A percentile compares a stretch with the other conserved stretches of the same genome.
Evolutionary conservation across 2,329 filamentous ascomycete species (phyloP).

Genomic region (Orbilia brochopaga): DNA sequence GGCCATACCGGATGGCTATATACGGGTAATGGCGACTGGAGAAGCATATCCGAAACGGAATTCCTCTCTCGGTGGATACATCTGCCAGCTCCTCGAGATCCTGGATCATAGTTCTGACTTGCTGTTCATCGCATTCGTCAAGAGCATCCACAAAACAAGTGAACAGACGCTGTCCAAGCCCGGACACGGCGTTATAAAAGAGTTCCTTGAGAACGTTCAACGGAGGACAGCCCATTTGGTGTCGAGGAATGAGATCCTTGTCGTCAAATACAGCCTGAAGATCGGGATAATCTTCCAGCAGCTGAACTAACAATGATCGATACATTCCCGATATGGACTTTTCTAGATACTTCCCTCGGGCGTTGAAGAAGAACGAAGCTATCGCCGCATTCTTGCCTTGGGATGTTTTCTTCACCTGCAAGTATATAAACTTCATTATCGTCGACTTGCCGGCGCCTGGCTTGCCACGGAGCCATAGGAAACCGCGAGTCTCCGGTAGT

Average conservation of each 20-base stretch:
- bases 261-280: slow-evolving; percentile 35
- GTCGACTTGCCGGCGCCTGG: slow-evolving; percentile 62
- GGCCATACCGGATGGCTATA: slow-evolving; percentile 53
- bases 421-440: slow-evolving; percentile 58
- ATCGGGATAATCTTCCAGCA: slow-evolving; percentile 28
- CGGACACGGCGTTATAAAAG: slow-evolving; percentile 46
- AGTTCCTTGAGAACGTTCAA: slow-evolving; percentile 54
- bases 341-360: slow-evolving; percentile 45
- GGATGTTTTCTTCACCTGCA: slow-evolving; percentile 38
- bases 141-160: slow-evolving; percentile 57
- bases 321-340: slow-evolving; percentile 51
- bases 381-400: slow-evolving; percentile 23
- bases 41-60: slow-evolving; percentile 44
- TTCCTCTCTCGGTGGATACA: slow-evolving; percentile 31
- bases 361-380: slow-evolving; percentile 56
- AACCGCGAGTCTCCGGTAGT: slow-evolving; percentile 56
- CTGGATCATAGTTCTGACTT: slow-evolving; percentile 60
- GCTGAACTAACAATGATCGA: slow-evolving; percentile 35
- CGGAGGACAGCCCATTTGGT: slow-evolving; percentile 19
- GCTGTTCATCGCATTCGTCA: slow-evolving; percentile 58
- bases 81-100: slow-evolving; percentile 60
- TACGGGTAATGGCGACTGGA: slow-evolving; percentile 56
- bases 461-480: slow-evolving; percentile 63
- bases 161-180: slow-evolving; percentile 51
- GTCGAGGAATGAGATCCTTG: slow-evolving; percentile 19